Base-by-base conservation (phyloP, 495 filamentous ascomycete species). In the Thozetella sp. region DNA sequence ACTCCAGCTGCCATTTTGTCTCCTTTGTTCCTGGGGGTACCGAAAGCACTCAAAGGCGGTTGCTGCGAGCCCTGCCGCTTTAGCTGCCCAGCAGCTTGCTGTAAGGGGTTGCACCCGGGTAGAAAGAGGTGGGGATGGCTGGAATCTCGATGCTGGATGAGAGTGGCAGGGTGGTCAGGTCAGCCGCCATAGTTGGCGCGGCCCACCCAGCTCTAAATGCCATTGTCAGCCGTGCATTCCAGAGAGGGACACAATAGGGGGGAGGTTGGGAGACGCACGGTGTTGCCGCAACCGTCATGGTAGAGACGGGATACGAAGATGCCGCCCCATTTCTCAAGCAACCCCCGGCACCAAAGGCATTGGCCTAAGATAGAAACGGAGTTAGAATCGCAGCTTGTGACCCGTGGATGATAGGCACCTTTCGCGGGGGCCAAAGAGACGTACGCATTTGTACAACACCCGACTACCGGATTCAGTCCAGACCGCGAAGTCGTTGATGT, bases 401-500 rank as follows among this genome's bases (percentile, higher is more conserved):
- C 4, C 12, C 43, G n/a, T 10, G 43, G 20, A 19, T 20, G n/a
- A 15, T 37, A 6, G 30, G 30, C 30, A 6, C 15, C 15, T 15
- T 6, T 15, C 6, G 30, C 6, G 15, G 6, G 15, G 30, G 15
- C 6, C 30, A 37, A 15, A 15, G 6, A 48, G 9, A 19, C 43
- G 12, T 20, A 48, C 43, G 20, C 43, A 48, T 53, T 56, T 57
- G 40, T 63, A 60, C 20, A 30, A 22, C 25, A 56, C 61, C 17
- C 52, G n/a, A n/a, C n/a, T 45, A 3, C 61, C 61, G 22, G 69
- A 66, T 56, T 84, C 78, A 12, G 84, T 86, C 84, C 83, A 86
- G 76, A 87, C 85, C 15, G 73, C 70, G 50, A 86, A 83, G 61
- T 86, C 80, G 22, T 72, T 63, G 57, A 87, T 75, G 11, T 71